Conservation (phyloP, 2,329 filamentous ascomycete genomes). For the Thermoascus crustaceus region DNA sequence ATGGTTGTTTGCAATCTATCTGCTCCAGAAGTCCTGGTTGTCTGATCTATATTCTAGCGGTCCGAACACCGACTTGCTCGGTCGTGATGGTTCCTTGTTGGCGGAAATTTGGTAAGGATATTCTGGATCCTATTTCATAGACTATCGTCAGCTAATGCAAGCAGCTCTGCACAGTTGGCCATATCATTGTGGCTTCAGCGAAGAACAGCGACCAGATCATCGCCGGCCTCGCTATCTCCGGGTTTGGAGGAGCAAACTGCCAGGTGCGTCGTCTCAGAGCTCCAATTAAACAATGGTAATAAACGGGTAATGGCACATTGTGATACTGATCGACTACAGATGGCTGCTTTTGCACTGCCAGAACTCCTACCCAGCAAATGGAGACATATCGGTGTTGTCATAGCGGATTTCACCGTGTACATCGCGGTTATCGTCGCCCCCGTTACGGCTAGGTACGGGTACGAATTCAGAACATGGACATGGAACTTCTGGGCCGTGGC, state of each 20-base stretch:
- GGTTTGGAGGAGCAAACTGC: conserved; percentile 39
- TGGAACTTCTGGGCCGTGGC: conserved; percentile 41
- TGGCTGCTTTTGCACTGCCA: conserved; percentile 39
- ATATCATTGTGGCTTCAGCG: conserved; percentile 32
- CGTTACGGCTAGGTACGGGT: conserved; percentile 38
- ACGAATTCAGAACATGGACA: conserved; percentile 31
- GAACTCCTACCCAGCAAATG: conserved; percentile 45
- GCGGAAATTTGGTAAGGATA: conserved; percentile 32
- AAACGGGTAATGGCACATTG: not conserved
- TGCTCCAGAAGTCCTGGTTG: not conserved
- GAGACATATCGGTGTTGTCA: conserved; percentile 38
- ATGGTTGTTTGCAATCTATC: conserved; percentile 15
- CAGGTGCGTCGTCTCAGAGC: too few relatives aligned
- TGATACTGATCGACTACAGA: conserved; percentile 9
- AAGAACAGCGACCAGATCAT: conserved; percentile 33
- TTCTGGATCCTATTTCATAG: not conserved
- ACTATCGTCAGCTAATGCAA: not conserved
- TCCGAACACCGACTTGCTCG: conserved; percentile 42
- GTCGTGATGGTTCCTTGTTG: conserved; percentile 40
- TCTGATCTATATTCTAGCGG: conserved; percentile 14
- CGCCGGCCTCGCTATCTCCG: conserved; percentile 34
- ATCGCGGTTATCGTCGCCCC: conserved; percentile 41
- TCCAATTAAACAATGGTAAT: not conserved
- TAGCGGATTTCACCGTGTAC: conserved; percentile 37
- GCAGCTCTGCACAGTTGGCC: conserved; percentile 28